A percentile compares a stretch with the other conserved stretches of the same genome.
Conservation (phyloP, 495 filamentous ascomycete species). For the Elaphomyces granulatus region DNA sequence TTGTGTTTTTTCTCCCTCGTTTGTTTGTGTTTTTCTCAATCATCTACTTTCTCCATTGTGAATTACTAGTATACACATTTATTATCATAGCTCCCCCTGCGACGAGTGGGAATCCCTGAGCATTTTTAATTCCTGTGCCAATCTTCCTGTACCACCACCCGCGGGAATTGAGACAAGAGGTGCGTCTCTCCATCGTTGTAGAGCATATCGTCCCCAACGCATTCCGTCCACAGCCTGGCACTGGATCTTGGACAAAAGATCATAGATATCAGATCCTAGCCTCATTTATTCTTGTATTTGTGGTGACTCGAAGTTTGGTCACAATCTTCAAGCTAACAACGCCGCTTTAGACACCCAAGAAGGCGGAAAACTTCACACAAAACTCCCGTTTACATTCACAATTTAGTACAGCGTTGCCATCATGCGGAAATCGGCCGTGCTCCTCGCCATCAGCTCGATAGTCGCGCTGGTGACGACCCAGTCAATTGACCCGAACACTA, state of each 20-base stretch:
- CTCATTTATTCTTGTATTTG: background rate
- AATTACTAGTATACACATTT: background rate
- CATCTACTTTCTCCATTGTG: background rate
- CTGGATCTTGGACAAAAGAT: too few relatives aligned
- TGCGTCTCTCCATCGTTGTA: too few relatives aligned
- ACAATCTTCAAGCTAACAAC: background rate
- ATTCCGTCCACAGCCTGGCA: too few relatives aligned
- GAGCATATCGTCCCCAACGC: too few relatives aligned
- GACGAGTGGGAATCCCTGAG: background rate
- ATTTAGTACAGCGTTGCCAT: background rate
- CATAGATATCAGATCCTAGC: too few relatives aligned
- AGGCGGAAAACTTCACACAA: too few relatives aligned
- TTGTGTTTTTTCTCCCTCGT: background rate
- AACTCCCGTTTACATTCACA: too few relatives aligned
- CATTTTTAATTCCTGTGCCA: background rate
- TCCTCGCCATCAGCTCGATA: constrained; percentile 20
- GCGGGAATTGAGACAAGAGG: background rate
- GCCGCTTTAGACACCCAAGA: background rate
- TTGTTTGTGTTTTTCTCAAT: background rate
- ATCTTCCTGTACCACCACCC: background rate
- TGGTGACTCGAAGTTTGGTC: background rate
- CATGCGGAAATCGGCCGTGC: constrained; percentile 17
- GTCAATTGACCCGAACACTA: constrained; percentile 44
- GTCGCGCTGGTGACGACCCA: constrained; percentile 29
- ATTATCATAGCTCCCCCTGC: background rate